Evolutionary conservation across 73 alveolate species (phyloP).

Genomic region (Paraurostyla sp.): DNA sequence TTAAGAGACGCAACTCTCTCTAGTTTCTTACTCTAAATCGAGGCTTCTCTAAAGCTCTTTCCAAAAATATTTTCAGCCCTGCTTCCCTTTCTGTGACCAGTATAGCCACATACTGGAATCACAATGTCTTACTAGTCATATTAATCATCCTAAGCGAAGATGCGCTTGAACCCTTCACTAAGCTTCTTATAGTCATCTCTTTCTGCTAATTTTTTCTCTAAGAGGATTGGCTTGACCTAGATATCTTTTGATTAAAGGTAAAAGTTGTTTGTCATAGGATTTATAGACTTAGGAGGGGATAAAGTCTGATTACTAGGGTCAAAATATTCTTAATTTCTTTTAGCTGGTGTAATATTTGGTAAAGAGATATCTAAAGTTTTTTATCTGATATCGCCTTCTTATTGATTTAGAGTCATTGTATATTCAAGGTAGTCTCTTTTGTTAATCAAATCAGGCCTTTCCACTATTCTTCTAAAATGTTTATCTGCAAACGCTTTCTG

Average conservation of each 20-base stretch:
- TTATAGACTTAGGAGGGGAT: background rate
- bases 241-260: background rate
- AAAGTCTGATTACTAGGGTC: background rate
- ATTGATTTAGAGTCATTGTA: constrained; percentile 31
- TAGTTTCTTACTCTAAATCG: constrained; percentile 58
- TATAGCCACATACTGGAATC: constrained; percentile 70
- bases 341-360: no score
- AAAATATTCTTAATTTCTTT: background rate
- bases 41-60: constrained; percentile 51
- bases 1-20: constrained; percentile 13
- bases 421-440: constrained; percentile 67
- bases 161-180: no score
- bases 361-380: background rate
- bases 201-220: constrained; percentile 48
- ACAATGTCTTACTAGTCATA: background rate
- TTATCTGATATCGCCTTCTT: background rate
- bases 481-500: constrained; percentile 50
- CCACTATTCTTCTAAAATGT: constrained; percentile 70
- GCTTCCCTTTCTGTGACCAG: constrained; percentile 71
- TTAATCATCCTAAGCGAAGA: background rate
- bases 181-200: constrained; percentile 66
- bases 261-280: background rate
- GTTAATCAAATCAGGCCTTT: background rate
- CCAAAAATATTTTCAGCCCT: constrained; percentile 70
- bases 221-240: constrained; percentile 11